phyloP scores from a whole-genome alignment of 1,284 basidiomycete genomes.

The Moniliophthora roreri region DNA sequence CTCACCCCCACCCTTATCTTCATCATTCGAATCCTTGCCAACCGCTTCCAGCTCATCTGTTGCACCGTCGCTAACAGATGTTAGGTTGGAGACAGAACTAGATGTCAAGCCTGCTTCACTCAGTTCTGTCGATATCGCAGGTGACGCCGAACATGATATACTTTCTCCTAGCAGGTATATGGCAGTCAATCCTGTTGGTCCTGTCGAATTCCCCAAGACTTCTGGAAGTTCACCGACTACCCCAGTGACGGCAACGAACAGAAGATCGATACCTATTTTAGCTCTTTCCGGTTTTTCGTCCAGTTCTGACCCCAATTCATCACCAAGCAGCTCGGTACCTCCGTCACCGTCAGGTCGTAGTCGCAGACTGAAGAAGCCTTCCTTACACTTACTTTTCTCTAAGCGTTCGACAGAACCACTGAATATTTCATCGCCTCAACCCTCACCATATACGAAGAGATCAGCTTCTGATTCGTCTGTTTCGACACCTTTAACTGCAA shows the following conservation, averaged over 20 bases:
- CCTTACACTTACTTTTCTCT: conserved; percentile 51
- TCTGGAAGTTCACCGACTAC: conserved; percentile 21
- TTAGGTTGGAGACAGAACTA: conserved; percentile 29
- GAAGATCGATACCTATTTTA: conserved; percentile 41
- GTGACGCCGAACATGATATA: conserved; percentile 14
- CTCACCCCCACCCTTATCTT: conserved; percentile 37
- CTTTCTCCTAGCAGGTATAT: conserved; percentile 10
- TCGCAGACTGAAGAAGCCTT: conserved; percentile 51
- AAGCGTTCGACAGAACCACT: conserved; percentile 40
- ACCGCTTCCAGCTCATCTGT: conserved; percentile 40
- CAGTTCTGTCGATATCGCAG: conserved; percentile 12
- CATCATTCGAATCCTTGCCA: conserved; percentile 44
- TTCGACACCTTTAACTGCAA: conserved; percentile 42
- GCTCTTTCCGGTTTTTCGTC: conserved; percentile 38
- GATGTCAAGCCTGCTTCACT: conserved; percentile 15
- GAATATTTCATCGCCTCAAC: conserved; percentile 19
- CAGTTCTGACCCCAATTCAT: conserved; percentile 16
- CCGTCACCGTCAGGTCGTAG: conserved; percentile 25
- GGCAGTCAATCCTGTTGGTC: conserved; percentile 16
- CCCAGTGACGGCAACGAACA: conserved; percentile 22
- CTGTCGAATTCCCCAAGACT: conserved; percentile 36
- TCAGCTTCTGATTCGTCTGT: conserved; percentile 45
- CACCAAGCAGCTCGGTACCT: conserved; percentile 20
- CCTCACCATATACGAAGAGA: conserved; percentile 29
- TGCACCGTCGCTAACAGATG: conserved; percentile 35